Conservation (phyloP, 2,329 filamentous ascomycete species). For the Mycogone perniciosa region DNA sequence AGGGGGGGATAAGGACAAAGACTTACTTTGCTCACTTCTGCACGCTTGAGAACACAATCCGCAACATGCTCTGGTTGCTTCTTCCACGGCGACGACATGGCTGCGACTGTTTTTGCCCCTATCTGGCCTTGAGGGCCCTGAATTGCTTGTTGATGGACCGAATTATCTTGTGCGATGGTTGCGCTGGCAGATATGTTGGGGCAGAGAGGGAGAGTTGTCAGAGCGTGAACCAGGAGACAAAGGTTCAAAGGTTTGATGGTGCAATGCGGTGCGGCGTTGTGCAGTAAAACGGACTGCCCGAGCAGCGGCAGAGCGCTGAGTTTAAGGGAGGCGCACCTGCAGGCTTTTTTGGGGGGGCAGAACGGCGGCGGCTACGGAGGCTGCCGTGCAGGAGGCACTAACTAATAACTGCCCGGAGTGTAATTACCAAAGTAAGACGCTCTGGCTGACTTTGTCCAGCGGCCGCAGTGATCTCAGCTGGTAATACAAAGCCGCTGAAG, state of each 20-base stretch:
- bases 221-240: background rate
- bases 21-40: constrained; percentile 68
- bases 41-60: constrained; percentile 64
- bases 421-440: no score
- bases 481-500: no score
- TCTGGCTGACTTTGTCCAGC: no score
- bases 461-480: no score
- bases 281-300: constrained; percentile 2
- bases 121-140: constrained; percentile 2
- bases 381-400: background rate
- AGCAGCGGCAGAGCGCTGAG: background rate
- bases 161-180: background rate
- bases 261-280: background rate
- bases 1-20: constrained; percentile 2
- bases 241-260: background rate
- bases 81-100: constrained; percentile 56
- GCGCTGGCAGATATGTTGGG: background rate
- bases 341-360: background rate
- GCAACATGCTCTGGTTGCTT: constrained; percentile 58
- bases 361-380: background rate
- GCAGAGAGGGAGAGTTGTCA: background rate
- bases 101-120: background rate
- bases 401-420: background rate
- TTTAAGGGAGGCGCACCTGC: background rate
- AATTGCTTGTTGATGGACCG: background rate